phyloP scores from a whole-genome alignment of 192 early-diverging fungal species.

The Backusella tarrabulga region DNA sequence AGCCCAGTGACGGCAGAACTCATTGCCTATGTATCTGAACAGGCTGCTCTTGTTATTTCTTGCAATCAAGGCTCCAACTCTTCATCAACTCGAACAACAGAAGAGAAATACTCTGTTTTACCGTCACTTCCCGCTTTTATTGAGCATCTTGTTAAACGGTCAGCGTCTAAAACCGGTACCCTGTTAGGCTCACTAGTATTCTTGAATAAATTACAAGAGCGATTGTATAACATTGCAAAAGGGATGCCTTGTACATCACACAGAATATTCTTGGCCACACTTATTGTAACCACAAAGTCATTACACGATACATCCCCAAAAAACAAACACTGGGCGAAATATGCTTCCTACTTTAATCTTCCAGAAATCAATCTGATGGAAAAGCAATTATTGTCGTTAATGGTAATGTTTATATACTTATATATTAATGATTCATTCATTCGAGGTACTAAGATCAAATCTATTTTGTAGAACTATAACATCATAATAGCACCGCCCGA shows the following conservation, averaged over 20 bases:
- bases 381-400: slow-evolving; percentile 69
- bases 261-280: slow-evolving; percentile 72
- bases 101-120: slow-evolving; percentile 27
- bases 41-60: slow-evolving; percentile 23
- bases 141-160: slow-evolving; percentile 57
- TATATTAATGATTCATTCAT: slow-evolving; percentile 13
- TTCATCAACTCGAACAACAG: not conserved
- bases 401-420: slow-evolving; percentile 33
- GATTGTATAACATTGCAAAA: slow-evolving; percentile 67
- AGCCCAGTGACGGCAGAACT: slow-evolving; percentile 13
- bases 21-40: slow-evolving; percentile 15
- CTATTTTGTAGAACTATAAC: slow-evolving; percentile 25
- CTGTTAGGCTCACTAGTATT: slow-evolving; percentile 71
- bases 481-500: slow-evolving; percentile 22
- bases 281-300: slow-evolving; percentile 77
- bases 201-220: slow-evolving; percentile 61
- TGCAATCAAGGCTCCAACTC: slow-evolving; percentile 13
- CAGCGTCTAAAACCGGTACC: slow-evolving; percentile 69
- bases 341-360: slow-evolving; percentile 66
- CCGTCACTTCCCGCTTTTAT: slow-evolving; percentile 68
- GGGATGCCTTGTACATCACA: slow-evolving; percentile 82
- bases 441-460: not conserved
- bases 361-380: slow-evolving; percentile 85
- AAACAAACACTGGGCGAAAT: slow-evolving; percentile 84
- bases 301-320: slow-evolving; percentile 80